phyloP scores from a whole-genome alignment of 306 rosid species.

The Lotus japonicus region DNA sequence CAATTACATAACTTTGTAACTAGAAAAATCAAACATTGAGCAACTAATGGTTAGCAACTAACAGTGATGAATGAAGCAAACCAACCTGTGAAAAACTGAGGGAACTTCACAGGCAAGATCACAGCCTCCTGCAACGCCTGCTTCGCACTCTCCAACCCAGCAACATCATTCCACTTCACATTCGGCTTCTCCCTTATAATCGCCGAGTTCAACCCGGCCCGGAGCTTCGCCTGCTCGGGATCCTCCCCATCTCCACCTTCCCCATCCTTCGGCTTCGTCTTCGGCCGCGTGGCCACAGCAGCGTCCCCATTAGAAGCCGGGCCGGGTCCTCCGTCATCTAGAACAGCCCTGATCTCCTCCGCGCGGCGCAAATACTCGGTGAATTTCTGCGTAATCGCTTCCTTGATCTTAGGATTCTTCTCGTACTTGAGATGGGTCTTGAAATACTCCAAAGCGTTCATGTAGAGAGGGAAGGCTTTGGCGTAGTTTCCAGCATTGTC shows the following conservation, averaged over 20 bases:
- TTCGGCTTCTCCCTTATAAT: conserved; percentile 90
- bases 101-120: conserved; percentile 89
- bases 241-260: conserved; percentile 86
- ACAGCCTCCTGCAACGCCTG: conserved; percentile 98
- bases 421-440: conserved; percentile 93
- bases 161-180: conserved; percentile 97
- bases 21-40: background rate
- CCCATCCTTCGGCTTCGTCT: conserved; percentile 77
- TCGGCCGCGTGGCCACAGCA: conserved; percentile 80
- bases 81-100: conserved; percentile 87
- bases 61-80: conserved; percentile 11
- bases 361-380: conserved; percentile 94
- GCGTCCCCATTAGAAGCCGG: conserved; percentile 89
- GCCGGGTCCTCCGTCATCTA: conserved; percentile 87
- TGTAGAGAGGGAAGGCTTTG: conserved; percentile 90
- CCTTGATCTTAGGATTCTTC: conserved; percentile 92
- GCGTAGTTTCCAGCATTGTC: conserved; percentile 93
- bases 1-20: too few relatives aligned
- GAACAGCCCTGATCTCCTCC: conserved; percentile 91
- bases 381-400: conserved; percentile 93
- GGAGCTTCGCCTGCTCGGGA: conserved; percentile 85
- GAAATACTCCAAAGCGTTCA: conserved; percentile 96
- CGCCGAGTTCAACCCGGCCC: conserved; percentile 86
- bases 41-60: background rate
- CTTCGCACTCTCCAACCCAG: conserved; percentile 92